phyloP scores from a whole-genome alignment of 2,329 filamentous ascomycete species.

The Colletotrichum gigasporum region DNA sequence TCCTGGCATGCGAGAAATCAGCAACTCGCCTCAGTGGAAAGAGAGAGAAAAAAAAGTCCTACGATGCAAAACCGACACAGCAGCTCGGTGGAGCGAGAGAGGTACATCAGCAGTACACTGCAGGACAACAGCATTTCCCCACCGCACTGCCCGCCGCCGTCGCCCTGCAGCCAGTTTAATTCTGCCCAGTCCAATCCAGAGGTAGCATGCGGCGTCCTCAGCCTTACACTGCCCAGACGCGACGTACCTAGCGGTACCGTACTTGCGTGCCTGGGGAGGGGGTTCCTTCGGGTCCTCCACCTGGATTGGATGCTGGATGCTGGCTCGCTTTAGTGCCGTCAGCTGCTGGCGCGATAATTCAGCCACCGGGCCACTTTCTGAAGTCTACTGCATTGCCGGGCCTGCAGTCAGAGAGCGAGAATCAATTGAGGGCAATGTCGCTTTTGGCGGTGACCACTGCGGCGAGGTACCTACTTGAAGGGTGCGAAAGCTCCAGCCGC shows the following conservation, averaged over 20 bases:
- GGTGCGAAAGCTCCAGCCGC: too few relatives aligned
- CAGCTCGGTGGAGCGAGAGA: neutral
- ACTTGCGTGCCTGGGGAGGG: too few relatives aligned
- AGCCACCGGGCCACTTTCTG: slow-evolving; percentile 34
- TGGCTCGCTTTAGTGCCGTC: slow-evolving; percentile 32
- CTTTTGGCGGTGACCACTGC: neutral
- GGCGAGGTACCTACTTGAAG: neutral
- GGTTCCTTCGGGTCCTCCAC: slow-evolving; percentile 8
- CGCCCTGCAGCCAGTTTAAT: slow-evolving; percentile 8
- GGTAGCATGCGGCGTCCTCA: slow-evolving; percentile 11
- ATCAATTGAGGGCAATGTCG: too few relatives aligned
- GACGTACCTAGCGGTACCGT: too few relatives aligned
- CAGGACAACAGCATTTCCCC: too few relatives aligned
- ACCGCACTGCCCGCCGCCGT: neutral
- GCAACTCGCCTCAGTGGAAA: too few relatives aligned
- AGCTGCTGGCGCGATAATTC: slow-evolving; percentile 35
- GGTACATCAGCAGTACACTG: neutral
- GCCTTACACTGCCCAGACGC: slow-evolving; percentile 32
- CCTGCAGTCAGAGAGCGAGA: too few relatives aligned
- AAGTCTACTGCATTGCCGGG: too few relatives aligned
- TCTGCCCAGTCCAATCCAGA: neutral
- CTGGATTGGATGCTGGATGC: slow-evolving; percentile 12
- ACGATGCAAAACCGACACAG: neutral
- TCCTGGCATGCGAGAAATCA: too few relatives aligned
- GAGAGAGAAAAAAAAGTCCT: slow-evolving; percentile 11